Conservation (phyloP, 352 stramenopile genomes). For the Thalassiosira allenii region DNA sequence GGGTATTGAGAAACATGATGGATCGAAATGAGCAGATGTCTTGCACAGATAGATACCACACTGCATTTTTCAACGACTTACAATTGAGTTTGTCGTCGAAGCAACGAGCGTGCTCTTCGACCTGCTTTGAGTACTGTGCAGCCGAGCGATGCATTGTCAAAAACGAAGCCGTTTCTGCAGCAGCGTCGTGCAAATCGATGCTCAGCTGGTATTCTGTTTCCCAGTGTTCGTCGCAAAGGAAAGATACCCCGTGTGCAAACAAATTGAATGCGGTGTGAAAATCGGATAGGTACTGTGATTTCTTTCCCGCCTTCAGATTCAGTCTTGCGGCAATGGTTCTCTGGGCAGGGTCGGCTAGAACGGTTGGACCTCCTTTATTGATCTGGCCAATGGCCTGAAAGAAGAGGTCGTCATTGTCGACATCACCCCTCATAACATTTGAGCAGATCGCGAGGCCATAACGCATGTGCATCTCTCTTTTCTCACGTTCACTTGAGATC, state of each 20-base stretch:
- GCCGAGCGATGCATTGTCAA: not conserved
- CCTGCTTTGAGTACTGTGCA: not conserved
- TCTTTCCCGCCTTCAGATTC: conserved; percentile 49
- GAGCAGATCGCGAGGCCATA: conserved; percentile 21
- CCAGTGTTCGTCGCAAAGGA: conserved; percentile 47
- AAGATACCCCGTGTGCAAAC: conserved; percentile 50
- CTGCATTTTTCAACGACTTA: not conserved
- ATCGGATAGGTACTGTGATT: conserved; percentile 29
- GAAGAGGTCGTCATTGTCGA: conserved; percentile 33
- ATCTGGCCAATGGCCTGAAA: conserved; percentile 44
- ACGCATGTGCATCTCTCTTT: not conserved
- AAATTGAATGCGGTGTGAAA: conserved; percentile 29
- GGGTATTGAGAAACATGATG: too few species aligned
- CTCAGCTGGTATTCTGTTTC: conserved; percentile 26
- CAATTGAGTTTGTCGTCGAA: conserved; percentile 36
- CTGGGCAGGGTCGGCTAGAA: conserved; percentile 23
- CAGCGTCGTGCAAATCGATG: conserved; percentile 38
- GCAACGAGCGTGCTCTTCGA: conserved; percentile 5
- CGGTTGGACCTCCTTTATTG: conserved; percentile 29
- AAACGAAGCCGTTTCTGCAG: conserved; percentile 24
- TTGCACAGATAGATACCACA: too few species aligned
- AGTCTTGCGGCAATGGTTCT: conserved; percentile 29
- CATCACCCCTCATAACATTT: not conserved
- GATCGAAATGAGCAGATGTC: too few species aligned
- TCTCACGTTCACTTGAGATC: not conserved